Evolutionary conservation across 805 yeast genomes (phyloP), one percentile per base, ranked within the genome.

Genomic region (Groenewaldozyma tartarivorans): DNA sequence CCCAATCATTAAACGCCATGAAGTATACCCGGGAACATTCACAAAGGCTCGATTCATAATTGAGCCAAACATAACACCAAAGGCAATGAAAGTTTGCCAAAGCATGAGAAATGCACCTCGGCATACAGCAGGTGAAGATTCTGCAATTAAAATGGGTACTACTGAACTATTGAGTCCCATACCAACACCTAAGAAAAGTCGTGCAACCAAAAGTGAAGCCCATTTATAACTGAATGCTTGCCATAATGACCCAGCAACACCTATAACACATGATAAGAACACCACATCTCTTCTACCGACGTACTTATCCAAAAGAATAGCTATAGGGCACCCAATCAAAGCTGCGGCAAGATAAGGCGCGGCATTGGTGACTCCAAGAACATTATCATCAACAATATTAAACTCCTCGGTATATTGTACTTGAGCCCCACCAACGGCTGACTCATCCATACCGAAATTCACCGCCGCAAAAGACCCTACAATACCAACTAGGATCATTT

Each of bases 61-160:
- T 77, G 61, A 79, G 19, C 85, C 82, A 53, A 77, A 66, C 49
- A 77, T 69, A 33, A 83, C 77, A 56, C 87, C 86, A 38, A 76
- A 66, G 48, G 78, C 74, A 79, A 64, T 44, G 37, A 76, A 68
- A 29, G 79, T 71, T 49, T 82, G 83, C 62, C 78, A 79, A 50
- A 77, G 69, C 44, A 79, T 72, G 40, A 80, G 82, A 45, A 79
- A 66, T 22, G 83, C 75, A 54, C 90, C 87, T 64, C 88, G 68
- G 39, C 78, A 74, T 70, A 80, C 75, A 51, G 72, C 74, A 22
- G 87, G 88, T n/a, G 84, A 74, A 19, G 82, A 77, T 60, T 81
- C 83, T 32, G 87, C 81, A 64, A 79, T 75, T 55, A 79, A 81
- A 52, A 83, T 63, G 36, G 90, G 87, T 22, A 80, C 82, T 43